A percentile compares a stretch with the other conserved stretches of the same genome.
phyloP scores from a whole-genome alignment of 352 stramenopile species.

The Phytophthora fragariaefolia region DNA sequence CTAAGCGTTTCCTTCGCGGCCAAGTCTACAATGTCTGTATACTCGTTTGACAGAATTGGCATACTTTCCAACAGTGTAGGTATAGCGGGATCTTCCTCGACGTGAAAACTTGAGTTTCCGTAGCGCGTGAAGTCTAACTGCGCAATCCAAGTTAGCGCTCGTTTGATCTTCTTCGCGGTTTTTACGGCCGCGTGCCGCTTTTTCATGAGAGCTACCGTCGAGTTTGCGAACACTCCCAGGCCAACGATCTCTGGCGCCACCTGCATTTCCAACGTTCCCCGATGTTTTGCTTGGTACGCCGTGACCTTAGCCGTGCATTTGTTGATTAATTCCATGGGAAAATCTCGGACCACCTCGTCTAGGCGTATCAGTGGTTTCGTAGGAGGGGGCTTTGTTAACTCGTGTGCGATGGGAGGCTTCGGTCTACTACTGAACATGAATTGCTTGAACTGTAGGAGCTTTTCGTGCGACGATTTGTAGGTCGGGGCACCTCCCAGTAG shows the following conservation, averaged over 20 bases:
- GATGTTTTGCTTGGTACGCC: background rate
- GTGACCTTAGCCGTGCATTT: constrained; percentile 9
- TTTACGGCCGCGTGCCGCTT: background rate
- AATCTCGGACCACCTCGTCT: constrained; percentile 1
- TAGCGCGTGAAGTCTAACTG: background rate
- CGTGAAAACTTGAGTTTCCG: background rate
- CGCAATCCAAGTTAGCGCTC: constrained; percentile 1
- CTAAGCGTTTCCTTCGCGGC: no score
- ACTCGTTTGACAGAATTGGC: background rate
- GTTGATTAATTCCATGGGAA: constrained; percentile 6
- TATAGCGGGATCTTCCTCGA: background rate
- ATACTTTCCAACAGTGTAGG: background rate
- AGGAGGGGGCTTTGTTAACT: background rate
- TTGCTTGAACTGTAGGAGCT: no score
- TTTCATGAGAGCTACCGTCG: constrained; percentile 1
- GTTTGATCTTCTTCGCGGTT: background rate
- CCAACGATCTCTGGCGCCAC: constrained; percentile 5
- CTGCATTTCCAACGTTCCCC: background rate
- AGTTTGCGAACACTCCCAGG: constrained; percentile 6
- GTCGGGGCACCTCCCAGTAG: background rate
- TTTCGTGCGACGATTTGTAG: constrained; percentile 1
- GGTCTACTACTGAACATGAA: background rate
- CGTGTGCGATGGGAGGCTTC: background rate
- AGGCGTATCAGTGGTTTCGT: constrained; percentile 3
- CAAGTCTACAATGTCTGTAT: background rate